Evolutionary conservation across 163 green algal species (phyloP), one percentile per base, ranked within the genome.

Genomic region (Botryococcus braunii): DNA sequence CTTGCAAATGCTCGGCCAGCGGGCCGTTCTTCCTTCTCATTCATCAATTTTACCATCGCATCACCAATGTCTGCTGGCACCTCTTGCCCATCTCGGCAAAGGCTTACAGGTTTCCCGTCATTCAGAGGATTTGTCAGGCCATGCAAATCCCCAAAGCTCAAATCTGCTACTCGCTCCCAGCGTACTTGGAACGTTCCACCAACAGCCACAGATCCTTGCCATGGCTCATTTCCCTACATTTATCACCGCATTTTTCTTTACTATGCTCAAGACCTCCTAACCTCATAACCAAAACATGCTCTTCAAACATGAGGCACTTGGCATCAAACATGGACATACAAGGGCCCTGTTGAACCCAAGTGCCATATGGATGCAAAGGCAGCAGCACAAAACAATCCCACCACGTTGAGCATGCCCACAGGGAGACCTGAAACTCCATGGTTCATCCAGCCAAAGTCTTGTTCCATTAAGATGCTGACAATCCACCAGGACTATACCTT

Each of bases 101-200:
- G 76, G 21, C 66, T 69, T 4, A 85, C 70, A 4, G 77, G 73
- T 63, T 84, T 83, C 68, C 59, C 65, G 37, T 80, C 72, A 64
- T 85, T 84, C 68, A 79, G 39, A 0, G 77, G 69, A 52, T 85
- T 85, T 27, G 35, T 69, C 9, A 88, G 67, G 47, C 74, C 59
- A 40, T 85, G 59, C 3, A 77, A 78, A 4, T 74, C 66, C 1
- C 25, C 9, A 27, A 87, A 84, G 2, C 67, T 59, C 69, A 88
- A 43, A 38, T 85, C 74, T 0, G 48, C 41, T 1, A 70, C 64
- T 3, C 62, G 61, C 11, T 75, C 35, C 79, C 78, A 85, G 13
- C 81, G 74, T 17, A 86, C 56, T 7, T 32, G 32, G 62, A 82
- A 85, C 25, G 55, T 69, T 11, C 32, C 50, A 27, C 73, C 74